Evolutionary conservation across 148 eudicot genomes (phyloP).

Genomic region (Rhododendron ovatum): DNA sequence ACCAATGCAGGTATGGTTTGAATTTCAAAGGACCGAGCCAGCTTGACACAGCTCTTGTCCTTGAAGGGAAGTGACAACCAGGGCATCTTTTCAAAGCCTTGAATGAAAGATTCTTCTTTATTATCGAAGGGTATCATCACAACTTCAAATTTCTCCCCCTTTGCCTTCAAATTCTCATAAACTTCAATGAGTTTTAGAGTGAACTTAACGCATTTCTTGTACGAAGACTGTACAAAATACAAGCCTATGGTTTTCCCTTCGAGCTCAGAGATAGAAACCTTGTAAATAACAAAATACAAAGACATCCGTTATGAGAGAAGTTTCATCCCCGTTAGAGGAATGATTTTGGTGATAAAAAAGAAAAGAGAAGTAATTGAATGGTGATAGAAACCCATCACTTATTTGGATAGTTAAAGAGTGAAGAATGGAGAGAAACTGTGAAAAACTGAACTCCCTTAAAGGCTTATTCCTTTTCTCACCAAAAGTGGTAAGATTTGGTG

Average conservation of each 20-base stretch:
- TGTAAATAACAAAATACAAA: background rate
- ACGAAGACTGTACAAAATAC: slow-evolving; percentile 37
- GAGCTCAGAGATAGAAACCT: slow-evolving; percentile 59
- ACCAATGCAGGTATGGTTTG: slow-evolving; percentile 46
- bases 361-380: background rate
- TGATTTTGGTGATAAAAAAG: background rate
- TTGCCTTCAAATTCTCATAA: slow-evolving; percentile 41
- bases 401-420: background rate
- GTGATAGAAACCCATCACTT: background rate
- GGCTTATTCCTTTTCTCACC: background rate
- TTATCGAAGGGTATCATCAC: slow-evolving; percentile 46
- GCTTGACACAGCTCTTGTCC: slow-evolving; percentile 44
- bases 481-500: background rate
- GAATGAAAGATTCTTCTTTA: slow-evolving; percentile 43
- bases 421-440: background rate
- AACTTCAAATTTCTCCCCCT: slow-evolving; percentile 52
- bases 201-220: slow-evolving; percentile 26
- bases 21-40: slow-evolving; percentile 60
- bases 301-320: background rate
- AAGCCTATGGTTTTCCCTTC: slow-evolving; percentile 66
- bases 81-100: slow-evolving; percentile 33
- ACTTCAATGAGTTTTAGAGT: slow-evolving; percentile 38
- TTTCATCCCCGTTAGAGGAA: too few relatives aligned
- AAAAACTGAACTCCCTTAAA: background rate
- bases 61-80: slow-evolving; percentile 59